Evolutionary conservation across 768 basidiomycete species (phyloP).

Genomic region (Mycena amicta): DNA sequence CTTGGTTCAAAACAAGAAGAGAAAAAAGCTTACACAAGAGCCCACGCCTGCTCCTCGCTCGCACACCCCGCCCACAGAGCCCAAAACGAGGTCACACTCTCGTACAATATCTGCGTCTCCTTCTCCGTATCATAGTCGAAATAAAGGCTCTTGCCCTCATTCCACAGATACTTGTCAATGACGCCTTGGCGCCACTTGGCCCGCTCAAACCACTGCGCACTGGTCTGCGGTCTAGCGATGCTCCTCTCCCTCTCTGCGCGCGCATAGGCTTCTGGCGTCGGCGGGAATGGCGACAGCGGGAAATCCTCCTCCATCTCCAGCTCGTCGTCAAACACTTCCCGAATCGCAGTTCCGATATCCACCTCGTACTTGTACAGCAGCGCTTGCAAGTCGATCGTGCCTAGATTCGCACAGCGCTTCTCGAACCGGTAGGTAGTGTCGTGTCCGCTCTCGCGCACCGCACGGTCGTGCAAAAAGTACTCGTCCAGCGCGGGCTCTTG

Average conservation of each 20-base stretch:
- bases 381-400: conserved; percentile 93
- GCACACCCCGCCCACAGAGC: conserved; percentile 97
- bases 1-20: conserved; percentile 2
- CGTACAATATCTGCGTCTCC: conserved; percentile 91
- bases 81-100: conserved; percentile 97
- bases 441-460: conserved; percentile 95
- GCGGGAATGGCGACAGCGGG: conserved; percentile 88
- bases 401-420: conserved; percentile 95
- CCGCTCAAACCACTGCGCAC: conserved; percentile 91
- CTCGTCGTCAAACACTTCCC: conserved; percentile 92
- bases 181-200: conserved; percentile 80
- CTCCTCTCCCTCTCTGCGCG: conserved; percentile 64
- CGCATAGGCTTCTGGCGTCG: conserved; percentile 68
- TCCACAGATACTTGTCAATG: conserved; percentile 97
- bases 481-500: conserved; percentile 90
- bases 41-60: conserved; percentile 92
- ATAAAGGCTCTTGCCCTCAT: conserved; percentile 91
- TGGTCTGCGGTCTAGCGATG: conserved; percentile 51
- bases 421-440: conserved; percentile 98
- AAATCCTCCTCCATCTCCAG: conserved; percentile 94
- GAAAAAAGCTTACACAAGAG: conserved; percentile 73
- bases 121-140: conserved; percentile 95
- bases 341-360: conserved; percentile 97
- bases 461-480: conserved; percentile 96
- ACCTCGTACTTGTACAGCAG: conserved; percentile 98